These are phyloP conservation scores for Trametes sp. DNA, from an alignment of 1,284 basidiomycete species.

Conservation along the genomic window DNA sequence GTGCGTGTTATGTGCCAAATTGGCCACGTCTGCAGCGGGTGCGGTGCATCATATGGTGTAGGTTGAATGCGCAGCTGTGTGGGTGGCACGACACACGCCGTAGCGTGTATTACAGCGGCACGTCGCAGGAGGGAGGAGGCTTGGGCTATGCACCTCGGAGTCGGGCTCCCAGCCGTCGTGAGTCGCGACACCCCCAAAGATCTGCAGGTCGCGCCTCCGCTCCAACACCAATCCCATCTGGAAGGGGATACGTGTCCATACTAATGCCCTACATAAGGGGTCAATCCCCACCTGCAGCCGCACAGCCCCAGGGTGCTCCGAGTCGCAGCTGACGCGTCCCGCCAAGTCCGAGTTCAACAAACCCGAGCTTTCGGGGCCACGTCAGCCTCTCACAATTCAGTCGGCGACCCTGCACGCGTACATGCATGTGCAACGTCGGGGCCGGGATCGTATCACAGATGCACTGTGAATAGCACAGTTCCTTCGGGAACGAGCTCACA, in stretches of 20 bases:
- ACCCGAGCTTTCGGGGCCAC: not conserved
- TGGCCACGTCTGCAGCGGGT: not conserved
- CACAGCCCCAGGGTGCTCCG: not conserved
- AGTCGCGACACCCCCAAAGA: not conserved
- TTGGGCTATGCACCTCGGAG: not conserved
- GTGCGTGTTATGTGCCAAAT: not conserved
- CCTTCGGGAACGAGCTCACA: too few species aligned
- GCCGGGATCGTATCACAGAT: too few species aligned
- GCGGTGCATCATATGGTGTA: not conserved
- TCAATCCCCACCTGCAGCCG: too few species aligned
- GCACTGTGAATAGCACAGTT: too few species aligned
- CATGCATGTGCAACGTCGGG: not conserved
- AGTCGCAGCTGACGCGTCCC: not conserved
- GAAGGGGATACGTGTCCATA: too few species aligned
- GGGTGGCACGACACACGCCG: too few species aligned
- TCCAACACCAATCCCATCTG: too few species aligned
- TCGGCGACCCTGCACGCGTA: not conserved
- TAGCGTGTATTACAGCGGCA: too few species aligned
- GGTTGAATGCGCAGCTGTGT: too few species aligned
- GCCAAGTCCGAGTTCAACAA: not conserved
- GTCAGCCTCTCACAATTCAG: not conserved
- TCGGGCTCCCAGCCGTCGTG: not conserved
- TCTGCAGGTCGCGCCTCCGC: too few species aligned
- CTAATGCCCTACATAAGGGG: too few species aligned
- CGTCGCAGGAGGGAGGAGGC: too few species aligned